phyloP scores from a whole-genome alignment of 768 basidiomycete species.

The Lactarius sanguifluus region DNA sequence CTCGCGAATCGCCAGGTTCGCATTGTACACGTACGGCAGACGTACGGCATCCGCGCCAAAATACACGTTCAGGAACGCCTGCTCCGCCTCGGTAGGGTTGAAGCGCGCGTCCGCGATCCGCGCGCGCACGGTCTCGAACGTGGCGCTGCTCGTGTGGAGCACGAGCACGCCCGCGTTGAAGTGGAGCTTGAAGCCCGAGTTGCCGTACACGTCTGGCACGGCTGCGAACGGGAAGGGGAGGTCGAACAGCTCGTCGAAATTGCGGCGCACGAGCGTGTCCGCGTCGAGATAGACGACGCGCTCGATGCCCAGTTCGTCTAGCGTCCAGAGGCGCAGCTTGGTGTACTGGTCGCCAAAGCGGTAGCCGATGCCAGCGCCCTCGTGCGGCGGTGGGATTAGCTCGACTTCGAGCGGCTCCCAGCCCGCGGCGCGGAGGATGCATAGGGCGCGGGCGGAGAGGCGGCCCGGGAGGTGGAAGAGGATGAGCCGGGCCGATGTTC shows the following conservation, averaged over 20 bases:
- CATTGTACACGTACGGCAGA: conserved; percentile 41
- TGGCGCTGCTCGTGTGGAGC: conserved; percentile 35
- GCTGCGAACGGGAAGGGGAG: conserved; percentile 44
- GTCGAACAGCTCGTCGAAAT: conserved; percentile 47
- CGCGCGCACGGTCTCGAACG: conserved; percentile 36
- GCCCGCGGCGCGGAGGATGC: conserved; percentile 41
- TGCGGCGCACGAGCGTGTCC: conserved; percentile 44
- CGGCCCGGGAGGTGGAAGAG: conserved; percentile 39
- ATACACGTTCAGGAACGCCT: conserved; percentile 45
- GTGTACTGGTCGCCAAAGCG: conserved; percentile 46
- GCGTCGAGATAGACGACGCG: conserved; percentile 43
- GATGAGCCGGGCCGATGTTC: conserved; percentile 37
- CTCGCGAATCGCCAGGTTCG: conserved; percentile 40
- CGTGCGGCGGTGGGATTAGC: conserved; percentile 42
- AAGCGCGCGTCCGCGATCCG: conserved; percentile 44
- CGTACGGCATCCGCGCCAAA: conserved; percentile 37
- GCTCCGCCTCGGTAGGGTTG: conserved; percentile 42
- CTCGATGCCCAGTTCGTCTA: conserved; percentile 37
- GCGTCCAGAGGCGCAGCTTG: conserved; percentile 44
- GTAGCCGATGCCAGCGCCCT: conserved; percentile 38
- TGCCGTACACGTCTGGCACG: conserved; percentile 41
- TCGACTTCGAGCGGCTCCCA: conserved; percentile 41
- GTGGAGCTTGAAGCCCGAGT: conserved; percentile 38
- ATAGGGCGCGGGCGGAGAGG: conserved; percentile 42
- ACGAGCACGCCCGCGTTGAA: conserved; percentile 43